Evolutionary conservation across 2,329 filamentous ascomycete genomes (phyloP), one percentile per base, ranked within the genome.

Genomic region (Apiospora pterosperma): DNA sequence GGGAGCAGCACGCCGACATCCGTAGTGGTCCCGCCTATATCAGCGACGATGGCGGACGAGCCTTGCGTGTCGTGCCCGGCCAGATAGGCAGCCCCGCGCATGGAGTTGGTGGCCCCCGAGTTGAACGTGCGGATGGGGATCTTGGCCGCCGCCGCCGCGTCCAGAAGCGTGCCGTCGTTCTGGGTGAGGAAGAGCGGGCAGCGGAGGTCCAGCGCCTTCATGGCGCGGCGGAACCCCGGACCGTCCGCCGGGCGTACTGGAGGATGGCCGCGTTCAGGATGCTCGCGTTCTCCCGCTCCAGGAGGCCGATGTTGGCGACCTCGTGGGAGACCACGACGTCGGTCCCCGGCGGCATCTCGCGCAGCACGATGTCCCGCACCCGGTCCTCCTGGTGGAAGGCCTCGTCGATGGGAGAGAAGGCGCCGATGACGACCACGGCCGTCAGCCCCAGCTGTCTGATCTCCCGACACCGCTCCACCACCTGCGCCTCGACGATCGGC

Each of bases 1-100:
- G 82, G 78, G 10, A 87, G 78, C 2, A 90, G 73, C 0, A 87
- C 73, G 0, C 88, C 86, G 10, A 88, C 85, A 68, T 90, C 88
- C 0, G 86, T 84, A 0, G 87, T 90, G 0, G 88, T 90, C 2
- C 88, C 87, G 0, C 88, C 88, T 63, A 90, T 84, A 68, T 90
- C 88, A 3, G 89, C 82, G 0, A 90, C 86, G 75, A 89, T 84
- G 69, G 79, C 74, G 0, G 55, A 59, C 76, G 72, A 65, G 78
- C 73, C 5, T 72, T 67, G 23, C 60, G 44, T 6, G 64, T 59
- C 19, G 69, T 69, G 72, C 38, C 78, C 75, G 0, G 78, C 76
- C 10, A 90, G 75, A 64, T 88, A 88, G 0, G 86, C 87, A 4
- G 86, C 86, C 0, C 86, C 86, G 63, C 82, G 81, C 77, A 88